Percentiles rank a stretch among this genome's conserved stretches.
These are phyloP conservation scores for Pseudogymnoascus sp. DNA, from an alignment of 2,329 filamentous ascomycete genomes.

Conservation along the genomic window DNA sequence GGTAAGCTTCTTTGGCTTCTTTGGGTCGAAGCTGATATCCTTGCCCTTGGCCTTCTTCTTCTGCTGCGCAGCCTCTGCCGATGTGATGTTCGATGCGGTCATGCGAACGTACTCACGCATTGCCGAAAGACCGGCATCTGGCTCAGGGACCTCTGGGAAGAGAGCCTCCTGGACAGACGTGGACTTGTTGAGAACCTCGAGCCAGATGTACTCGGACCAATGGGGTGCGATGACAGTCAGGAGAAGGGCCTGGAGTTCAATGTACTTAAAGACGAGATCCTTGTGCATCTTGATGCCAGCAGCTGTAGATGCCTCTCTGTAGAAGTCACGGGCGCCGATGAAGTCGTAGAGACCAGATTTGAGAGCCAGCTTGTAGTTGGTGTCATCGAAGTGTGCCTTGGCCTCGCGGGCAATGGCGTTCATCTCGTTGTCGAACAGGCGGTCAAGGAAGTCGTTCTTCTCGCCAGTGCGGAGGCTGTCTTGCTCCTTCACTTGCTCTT, in stretches of 20 bases:
- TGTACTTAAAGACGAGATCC: slow-evolving; percentile 69
- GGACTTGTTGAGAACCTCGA: slow-evolving; percentile 74
- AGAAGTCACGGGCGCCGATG: slow-evolving; percentile 78
- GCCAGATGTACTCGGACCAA: slow-evolving; percentile 91
- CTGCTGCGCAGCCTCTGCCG: slow-evolving; percentile 71
- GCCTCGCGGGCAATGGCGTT: slow-evolving; percentile 75
- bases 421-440: slow-evolving; percentile 88
- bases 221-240: slow-evolving; percentile 82
- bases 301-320: slow-evolving; percentile 72
- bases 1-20: slow-evolving; percentile 83
- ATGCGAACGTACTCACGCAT: slow-evolving; percentile 73
- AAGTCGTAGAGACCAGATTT: slow-evolving; percentile 87
- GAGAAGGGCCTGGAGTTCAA: slow-evolving; percentile 78
- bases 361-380: slow-evolving; percentile 78
- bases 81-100: slow-evolving; percentile 70
- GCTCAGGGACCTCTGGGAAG: slow-evolving; percentile 62
- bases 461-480: slow-evolving; percentile 66
- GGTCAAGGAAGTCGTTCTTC: slow-evolving; percentile 73
- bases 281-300: slow-evolving; percentile 81
- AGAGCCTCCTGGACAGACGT: slow-evolving; percentile 70
- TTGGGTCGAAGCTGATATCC: slow-evolving; percentile 74
- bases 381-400: slow-evolving; percentile 67
- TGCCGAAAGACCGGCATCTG: slow-evolving; percentile 62
- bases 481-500: slow-evolving; percentile 70
- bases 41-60: slow-evolving; percentile 96